A percentile compares a stretch with the other conserved stretches of the same genome.
Conservation (phyloP, 2,329 filamentous ascomycete species). For the Rutstroemia sp. region DNA sequence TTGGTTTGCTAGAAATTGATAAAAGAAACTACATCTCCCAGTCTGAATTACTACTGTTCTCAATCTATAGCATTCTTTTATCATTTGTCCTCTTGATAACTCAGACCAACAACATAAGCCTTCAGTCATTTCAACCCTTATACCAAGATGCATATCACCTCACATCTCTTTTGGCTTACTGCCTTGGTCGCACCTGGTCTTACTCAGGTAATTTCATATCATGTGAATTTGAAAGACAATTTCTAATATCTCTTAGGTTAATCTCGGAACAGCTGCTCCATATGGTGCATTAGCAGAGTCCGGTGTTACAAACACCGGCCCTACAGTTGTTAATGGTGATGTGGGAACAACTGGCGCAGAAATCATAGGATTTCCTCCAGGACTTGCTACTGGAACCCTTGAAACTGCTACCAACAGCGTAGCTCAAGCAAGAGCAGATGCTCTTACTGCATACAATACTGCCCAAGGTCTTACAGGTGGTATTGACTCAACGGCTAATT, state of each 20-base stretch:
- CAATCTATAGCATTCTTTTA: neutral
- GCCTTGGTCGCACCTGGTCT: neutral
- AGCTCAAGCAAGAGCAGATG: slow-evolving; percentile 6
- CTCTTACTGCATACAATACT: slow-evolving; percentile 9
- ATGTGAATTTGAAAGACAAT: neutral
- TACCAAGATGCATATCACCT: neutral
- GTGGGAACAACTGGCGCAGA: slow-evolving; percentile 13
- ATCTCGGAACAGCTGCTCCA: slow-evolving; percentile 10
- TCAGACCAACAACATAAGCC: neutral
- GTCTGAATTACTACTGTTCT: too few species aligned
- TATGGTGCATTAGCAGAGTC: slow-evolving; percentile 12
- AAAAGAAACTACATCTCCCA: too few species aligned
- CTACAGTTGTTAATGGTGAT: slow-evolving; percentile 13
- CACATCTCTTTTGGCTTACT: neutral
- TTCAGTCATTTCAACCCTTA: neutral
- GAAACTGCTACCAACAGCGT: neutral
- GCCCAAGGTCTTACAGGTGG: neutral
- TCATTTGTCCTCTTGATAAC: neutral
- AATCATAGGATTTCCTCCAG: slow-evolving; percentile 17
- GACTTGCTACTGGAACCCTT: slow-evolving; percentile 6
- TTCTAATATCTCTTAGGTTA: slow-evolving; percentile 11
- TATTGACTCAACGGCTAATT: slow-evolving; percentile 2
- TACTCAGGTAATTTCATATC: neutral
- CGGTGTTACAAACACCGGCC: slow-evolving; percentile 13
- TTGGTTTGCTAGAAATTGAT: too few species aligned